These are phyloP conservation scores for Schizochytrium sp. DNA, from an alignment of 108 stramenopile genomes.

Conservation along the genomic window DNA sequence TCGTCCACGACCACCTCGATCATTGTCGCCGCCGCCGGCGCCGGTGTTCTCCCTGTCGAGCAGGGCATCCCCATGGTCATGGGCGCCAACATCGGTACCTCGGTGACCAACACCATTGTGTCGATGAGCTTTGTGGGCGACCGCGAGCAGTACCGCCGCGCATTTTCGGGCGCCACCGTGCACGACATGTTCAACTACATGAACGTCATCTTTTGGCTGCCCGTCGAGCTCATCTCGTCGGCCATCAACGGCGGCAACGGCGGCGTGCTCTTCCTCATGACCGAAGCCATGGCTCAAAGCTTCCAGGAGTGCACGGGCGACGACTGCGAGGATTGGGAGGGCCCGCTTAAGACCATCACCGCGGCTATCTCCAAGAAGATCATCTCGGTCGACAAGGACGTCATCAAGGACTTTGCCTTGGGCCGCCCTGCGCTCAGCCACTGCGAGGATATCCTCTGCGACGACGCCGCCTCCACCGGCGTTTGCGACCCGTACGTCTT, in stretches of 20 bases:
- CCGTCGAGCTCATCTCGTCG: slow-evolving; percentile 57
- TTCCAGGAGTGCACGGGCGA: slow-evolving; percentile 27
- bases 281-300: slow-evolving; percentile 45
- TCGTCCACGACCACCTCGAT: slow-evolving; percentile 78
- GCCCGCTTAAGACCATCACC: slow-evolving; percentile 67
- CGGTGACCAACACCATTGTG: slow-evolving; percentile 74
- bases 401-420: slow-evolving; percentile 61
- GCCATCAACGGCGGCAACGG: slow-evolving; percentile 53
- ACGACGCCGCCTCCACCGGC: slow-evolving; percentile 51
- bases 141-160: slow-evolving; percentile 70
- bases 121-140: slow-evolving; percentile 74
- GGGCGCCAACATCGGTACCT: slow-evolving; percentile 81
- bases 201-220: slow-evolving; percentile 65
- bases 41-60: slow-evolving; percentile 51
- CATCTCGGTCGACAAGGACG: slow-evolving; percentile 66
- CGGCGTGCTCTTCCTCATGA: not conserved
- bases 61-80: slow-evolving; percentile 76
- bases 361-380: slow-evolving; percentile 54
- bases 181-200: slow-evolving; percentile 84
- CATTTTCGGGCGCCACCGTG: slow-evolving; percentile 78
- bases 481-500: slow-evolving; percentile 24
- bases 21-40: slow-evolving; percentile 67
- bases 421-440: slow-evolving; percentile 41
- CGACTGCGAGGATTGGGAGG: slow-evolving; percentile 51
- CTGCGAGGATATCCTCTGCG: slow-evolving; percentile 60